Conservation (phyloP, 1,284 basidiomycete species). For the Trametes hirsuta region DNA sequence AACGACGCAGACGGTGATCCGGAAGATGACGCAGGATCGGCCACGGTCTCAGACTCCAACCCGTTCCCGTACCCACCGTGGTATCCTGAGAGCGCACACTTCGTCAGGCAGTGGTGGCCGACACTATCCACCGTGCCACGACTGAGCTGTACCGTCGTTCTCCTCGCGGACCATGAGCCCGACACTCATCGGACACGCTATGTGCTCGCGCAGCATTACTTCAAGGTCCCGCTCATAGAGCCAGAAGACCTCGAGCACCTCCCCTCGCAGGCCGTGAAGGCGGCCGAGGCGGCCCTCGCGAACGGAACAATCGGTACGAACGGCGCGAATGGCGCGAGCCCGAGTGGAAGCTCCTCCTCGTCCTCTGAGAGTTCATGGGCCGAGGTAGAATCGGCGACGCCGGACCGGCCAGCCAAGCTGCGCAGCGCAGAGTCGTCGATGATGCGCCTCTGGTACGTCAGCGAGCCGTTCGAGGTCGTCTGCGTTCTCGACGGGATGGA, state of each 20-base stretch:
- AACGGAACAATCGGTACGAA: not conserved
- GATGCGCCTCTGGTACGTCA: slow-evolving; percentile 71
- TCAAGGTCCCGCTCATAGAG: slow-evolving; percentile 55
- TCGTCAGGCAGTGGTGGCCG: slow-evolving; percentile 80
- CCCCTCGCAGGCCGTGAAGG: slow-evolving; percentile 8
- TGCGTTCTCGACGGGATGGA: slow-evolving; percentile 56
- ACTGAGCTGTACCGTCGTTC: slow-evolving; percentile 72
- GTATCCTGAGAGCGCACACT: slow-evolving; percentile 74
- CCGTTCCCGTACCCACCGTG: slow-evolving; percentile 41
- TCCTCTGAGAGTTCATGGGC: slow-evolving; percentile 3
- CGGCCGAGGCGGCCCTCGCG: slow-evolving; percentile 3
- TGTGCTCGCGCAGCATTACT: slow-evolving; percentile 77
- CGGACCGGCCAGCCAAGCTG: slow-evolving; percentile 10
- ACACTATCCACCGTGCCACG: slow-evolving; percentile 59
- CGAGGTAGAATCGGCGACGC: not conserved
- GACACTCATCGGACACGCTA: slow-evolving; percentile 59
- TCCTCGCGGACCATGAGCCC: slow-evolving; percentile 62
- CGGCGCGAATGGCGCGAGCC: not conserved
- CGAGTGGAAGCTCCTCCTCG: slow-evolving; percentile 1
- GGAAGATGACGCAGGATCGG: slow-evolving; percentile 12
- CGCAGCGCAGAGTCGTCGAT: slow-evolving; percentile 35
- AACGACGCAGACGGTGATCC: not conserved
- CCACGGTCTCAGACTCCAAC: slow-evolving; percentile 20
- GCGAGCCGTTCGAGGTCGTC: slow-evolving; percentile 69
- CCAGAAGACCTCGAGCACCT: slow-evolving; percentile 18